A percentile compares a stretch with the other conserved stretches of the same genome.
Evolutionary conservation across 2,329 filamentous ascomycete genomes (phyloP).

Genomic region (Arthrobotrys conoides): DNA sequence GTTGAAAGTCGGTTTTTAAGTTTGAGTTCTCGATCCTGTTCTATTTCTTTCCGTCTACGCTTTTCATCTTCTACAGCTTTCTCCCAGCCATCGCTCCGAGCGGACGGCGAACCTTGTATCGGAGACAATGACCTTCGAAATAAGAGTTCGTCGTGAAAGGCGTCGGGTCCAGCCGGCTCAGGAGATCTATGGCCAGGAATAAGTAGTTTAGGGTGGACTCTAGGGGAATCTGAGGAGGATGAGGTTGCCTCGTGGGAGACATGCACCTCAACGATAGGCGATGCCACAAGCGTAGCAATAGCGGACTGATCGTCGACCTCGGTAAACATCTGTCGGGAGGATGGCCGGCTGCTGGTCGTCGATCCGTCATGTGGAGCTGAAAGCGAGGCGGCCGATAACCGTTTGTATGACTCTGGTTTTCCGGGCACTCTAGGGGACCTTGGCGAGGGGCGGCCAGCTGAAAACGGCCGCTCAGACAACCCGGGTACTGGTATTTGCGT

Average conservation of each 20-base stretch:
- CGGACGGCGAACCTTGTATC: slow-evolving; percentile 57
- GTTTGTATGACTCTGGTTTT: slow-evolving; percentile 49
- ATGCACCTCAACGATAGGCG: slow-evolving; percentile 19
- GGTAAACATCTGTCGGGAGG: slow-evolving; percentile 60
- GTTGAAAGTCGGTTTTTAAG: slow-evolving; percentile 58
- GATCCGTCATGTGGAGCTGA: slow-evolving; percentile 57
- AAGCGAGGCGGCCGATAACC: slow-evolving; percentile 40
- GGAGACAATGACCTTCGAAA: slow-evolving; percentile 51
- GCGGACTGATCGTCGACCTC: slow-evolving; percentile 43
- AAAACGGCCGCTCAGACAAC: slow-evolving; percentile 59
- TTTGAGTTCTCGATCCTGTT: slow-evolving; percentile 58
- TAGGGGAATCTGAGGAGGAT: slow-evolving; percentile 27
- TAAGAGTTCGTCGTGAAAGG: slow-evolving; percentile 35
- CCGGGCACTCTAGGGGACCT: slow-evolving; percentile 51
- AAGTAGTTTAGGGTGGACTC: slow-evolving; percentile 40
- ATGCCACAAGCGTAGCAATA: slow-evolving; percentile 15
- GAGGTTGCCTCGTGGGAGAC: slow-evolving; percentile 39
- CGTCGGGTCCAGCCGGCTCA: slow-evolving; percentile 37
- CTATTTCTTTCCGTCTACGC: slow-evolving; percentile 57
- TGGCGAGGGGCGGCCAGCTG: slow-evolving; percentile 39
- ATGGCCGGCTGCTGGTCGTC: slow-evolving; percentile 51
- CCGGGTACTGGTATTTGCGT: slow-evolving; percentile 54
- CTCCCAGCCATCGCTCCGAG: slow-evolving; percentile 49
- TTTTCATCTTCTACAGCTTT: slow-evolving; percentile 56
- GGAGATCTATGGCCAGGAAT: slow-evolving; percentile 32